Conservation (phyloP, 495 filamentous ascomycete genomes). For the Margaritispora aquatica region DNA sequence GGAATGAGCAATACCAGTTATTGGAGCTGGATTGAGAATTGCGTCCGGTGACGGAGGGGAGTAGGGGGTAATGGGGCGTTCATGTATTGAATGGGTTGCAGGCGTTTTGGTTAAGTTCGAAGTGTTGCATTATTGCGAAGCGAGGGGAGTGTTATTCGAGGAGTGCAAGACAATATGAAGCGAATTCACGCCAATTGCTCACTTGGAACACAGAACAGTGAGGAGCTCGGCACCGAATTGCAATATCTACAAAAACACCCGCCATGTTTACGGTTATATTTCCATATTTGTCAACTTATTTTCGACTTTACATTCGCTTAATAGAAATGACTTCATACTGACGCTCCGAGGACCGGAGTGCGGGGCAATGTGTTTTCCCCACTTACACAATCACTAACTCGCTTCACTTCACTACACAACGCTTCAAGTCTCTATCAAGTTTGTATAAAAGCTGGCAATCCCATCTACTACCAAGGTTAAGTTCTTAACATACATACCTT, state of each 20-base stretch:
- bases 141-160: not conserved
- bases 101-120: too few relatives aligned
- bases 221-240: not conserved
- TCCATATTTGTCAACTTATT: too few relatives aligned
- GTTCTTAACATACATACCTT: too few relatives aligned
- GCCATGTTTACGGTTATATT: not conserved
- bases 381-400: not conserved
- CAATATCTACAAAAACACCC: not conserved
- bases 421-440: too few relatives aligned
- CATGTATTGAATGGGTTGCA: not conserved
- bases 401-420: too few relatives aligned
- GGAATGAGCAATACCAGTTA: conserved; percentile 4
- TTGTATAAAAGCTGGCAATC: too few relatives aligned
- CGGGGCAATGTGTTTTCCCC: not conserved
- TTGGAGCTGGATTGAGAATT: conserved; percentile 13
- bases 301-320: too few relatives aligned
- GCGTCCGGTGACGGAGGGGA: not conserved
- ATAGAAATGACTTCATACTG: not conserved
- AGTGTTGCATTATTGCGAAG: not conserved
- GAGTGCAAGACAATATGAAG: not conserved
- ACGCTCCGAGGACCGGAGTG: not conserved
- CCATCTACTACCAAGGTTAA: not conserved
- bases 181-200: not conserved
- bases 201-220: not conserved
- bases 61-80: not conserved